Percentiles rank a stretch among this genome's conserved stretches.
Conservation (phyloP, 2,329 filamentous ascomycete genomes). For the Diplodia mutila region DNA sequence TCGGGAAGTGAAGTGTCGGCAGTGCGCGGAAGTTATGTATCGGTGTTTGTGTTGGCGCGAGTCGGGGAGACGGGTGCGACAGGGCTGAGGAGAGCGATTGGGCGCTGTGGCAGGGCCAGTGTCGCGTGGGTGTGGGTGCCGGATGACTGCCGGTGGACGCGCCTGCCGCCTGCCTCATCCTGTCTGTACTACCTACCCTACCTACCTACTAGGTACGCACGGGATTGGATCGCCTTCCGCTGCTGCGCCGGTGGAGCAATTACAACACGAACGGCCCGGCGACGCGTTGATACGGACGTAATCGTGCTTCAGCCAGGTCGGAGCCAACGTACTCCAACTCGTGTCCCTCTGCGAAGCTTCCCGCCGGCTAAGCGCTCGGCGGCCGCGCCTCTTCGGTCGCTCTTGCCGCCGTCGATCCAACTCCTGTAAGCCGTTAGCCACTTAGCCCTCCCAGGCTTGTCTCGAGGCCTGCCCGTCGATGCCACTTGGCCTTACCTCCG, state of each 20-base stretch:
- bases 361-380: neutral
- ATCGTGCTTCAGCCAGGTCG: neutral
- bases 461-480: neutral
- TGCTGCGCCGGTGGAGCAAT: neutral
- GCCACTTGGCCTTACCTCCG: neutral
- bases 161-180: neutral
- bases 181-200: neutral
- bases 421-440: conserved; percentile 25
- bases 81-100: neutral
- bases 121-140: neutral
- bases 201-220: no score
- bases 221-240: no score
- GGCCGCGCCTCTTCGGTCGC: conserved; percentile 6
- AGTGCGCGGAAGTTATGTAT: neutral
- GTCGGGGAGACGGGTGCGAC: neutral
- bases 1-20: neutral
- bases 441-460: neutral
- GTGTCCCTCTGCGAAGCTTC: no score
- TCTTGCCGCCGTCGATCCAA: conserved; percentile 24
- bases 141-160: neutral
- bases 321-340: no score
- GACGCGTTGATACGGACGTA: neutral
- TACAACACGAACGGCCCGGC: neutral
- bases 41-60: neutral
- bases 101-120: no score